Percentiles rank a stretch among this genome's conserved stretches.
Conservation (phyloP, 1,284 basidiomycete genomes). For the Sporisorium graminicola region DNA sequence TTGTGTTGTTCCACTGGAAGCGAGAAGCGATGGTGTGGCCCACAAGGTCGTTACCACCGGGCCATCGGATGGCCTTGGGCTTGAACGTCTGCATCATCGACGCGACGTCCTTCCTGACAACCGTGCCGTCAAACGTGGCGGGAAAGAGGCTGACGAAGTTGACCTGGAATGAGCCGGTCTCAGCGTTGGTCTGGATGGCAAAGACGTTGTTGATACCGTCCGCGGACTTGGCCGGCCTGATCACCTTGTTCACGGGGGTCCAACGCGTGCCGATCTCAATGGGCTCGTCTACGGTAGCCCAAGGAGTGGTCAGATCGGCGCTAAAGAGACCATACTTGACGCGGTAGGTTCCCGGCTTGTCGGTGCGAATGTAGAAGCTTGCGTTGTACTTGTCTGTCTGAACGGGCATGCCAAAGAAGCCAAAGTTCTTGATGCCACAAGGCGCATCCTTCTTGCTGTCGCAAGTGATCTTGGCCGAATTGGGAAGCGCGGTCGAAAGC, state of each 20-base stretch:
- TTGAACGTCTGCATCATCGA: constrained; percentile 76
- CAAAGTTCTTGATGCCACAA: constrained; percentile 53
- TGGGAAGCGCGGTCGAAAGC: constrained; percentile 53
- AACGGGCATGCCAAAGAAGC: constrained; percentile 58
- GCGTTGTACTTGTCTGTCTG: constrained; percentile 42
- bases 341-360: constrained; percentile 21
- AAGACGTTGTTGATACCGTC: constrained; percentile 53
- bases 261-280: constrained; percentile 33
- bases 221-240: constrained; percentile 13
- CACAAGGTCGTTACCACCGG: constrained; percentile 76
- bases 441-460: constrained; percentile 7
- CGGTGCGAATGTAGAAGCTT: constrained; percentile 53
- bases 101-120: constrained; percentile 74
- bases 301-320: constrained; percentile 19
- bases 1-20: constrained; percentile 79
- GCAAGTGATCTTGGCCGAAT: constrained; percentile 45
- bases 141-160: constrained; percentile 58
- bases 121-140: constrained; percentile 40
- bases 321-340: constrained; percentile 32
- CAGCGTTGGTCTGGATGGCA: constrained; percentile 36
- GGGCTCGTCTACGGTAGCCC: background rate
- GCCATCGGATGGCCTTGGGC: constrained; percentile 78
- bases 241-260: constrained; percentile 25
- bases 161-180: constrained; percentile 38
- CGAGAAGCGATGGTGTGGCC: constrained; percentile 72